phyloP scores from a whole-genome alignment of 2,329 filamentous ascomycete genomes.

The Blastomyces gilchristii region DNA sequence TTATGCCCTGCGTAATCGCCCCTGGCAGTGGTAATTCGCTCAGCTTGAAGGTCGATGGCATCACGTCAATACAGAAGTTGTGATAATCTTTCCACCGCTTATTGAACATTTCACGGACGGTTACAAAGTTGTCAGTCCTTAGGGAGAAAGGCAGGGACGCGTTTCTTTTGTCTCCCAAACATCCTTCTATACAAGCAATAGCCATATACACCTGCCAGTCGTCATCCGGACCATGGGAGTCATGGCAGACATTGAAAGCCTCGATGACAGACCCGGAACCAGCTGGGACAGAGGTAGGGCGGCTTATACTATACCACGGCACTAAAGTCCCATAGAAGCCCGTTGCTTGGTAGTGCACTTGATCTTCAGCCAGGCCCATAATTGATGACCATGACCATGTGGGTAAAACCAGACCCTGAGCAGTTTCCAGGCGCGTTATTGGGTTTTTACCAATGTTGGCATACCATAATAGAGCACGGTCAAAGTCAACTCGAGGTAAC shows the following conservation, averaged over 20 bases:
- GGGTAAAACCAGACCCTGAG: neutral
- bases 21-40: neutral
- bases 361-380: neutral
- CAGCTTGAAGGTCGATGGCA: neutral
- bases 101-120: neutral
- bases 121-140: neutral
- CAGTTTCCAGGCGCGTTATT: neutral
- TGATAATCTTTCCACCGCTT: neutral
- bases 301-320: neutral
- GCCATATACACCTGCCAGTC: conserved; percentile 2
- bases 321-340: neutral
- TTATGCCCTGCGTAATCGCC: neutral
- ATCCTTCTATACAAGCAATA: neutral
- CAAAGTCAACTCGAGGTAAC: conserved; percentile 2
- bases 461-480: neutral
- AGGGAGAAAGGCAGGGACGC: neutral
- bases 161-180: neutral
- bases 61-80: neutral
- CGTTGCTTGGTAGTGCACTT: conserved; percentile 1
- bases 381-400: conserved; percentile 2
- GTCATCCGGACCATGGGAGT: neutral
- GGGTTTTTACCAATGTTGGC: neutral
- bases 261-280: neutral
- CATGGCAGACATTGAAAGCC: neutral
- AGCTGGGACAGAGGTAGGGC: neutral